These are phyloP conservation scores for Pythium coloratum DNA, from an alignment of 352 stramenopile genomes.

Conservation along the genomic window DNA sequence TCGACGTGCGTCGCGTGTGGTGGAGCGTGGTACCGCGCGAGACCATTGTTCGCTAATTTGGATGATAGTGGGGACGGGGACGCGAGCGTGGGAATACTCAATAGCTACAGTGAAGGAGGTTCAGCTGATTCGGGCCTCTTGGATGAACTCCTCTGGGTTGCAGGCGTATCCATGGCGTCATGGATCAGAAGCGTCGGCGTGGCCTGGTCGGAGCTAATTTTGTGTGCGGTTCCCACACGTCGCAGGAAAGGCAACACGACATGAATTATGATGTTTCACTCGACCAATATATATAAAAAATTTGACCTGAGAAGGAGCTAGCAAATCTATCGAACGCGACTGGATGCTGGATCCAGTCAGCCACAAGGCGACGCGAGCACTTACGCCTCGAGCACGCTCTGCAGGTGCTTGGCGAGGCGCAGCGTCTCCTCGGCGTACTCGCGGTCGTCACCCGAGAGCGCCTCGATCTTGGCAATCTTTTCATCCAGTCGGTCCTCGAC, in stretches of 20 bases:
- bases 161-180: background rate
- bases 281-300: constrained; percentile 1
- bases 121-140: background rate
- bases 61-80: background rate
- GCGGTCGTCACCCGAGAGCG: constrained; percentile 64
- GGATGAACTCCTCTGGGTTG: background rate
- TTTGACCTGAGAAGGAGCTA: constrained; percentile 6
- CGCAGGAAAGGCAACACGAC: background rate
- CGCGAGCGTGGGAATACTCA: background rate
- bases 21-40: constrained; percentile 75
- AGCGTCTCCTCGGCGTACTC: constrained; percentile 70
- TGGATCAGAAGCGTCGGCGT: constrained; percentile 3
- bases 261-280: background rate
- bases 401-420: constrained; percentile 51
- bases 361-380: background rate
- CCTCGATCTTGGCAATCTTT: constrained; percentile 62
- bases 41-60: constrained; percentile 37
- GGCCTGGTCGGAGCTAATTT: constrained; percentile 6
- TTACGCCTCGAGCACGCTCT: constrained; percentile 28
- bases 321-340: constrained; percentile 5
- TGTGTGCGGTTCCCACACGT: constrained; percentile 6
- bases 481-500: constrained; percentile 49
- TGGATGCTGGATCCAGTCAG: background rate
- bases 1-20: constrained; percentile 65
- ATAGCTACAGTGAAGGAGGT: background rate